phyloP scores from a whole-genome alignment of 2,329 filamentous ascomycete species.

The Chaetomiaceae sp. region DNA sequence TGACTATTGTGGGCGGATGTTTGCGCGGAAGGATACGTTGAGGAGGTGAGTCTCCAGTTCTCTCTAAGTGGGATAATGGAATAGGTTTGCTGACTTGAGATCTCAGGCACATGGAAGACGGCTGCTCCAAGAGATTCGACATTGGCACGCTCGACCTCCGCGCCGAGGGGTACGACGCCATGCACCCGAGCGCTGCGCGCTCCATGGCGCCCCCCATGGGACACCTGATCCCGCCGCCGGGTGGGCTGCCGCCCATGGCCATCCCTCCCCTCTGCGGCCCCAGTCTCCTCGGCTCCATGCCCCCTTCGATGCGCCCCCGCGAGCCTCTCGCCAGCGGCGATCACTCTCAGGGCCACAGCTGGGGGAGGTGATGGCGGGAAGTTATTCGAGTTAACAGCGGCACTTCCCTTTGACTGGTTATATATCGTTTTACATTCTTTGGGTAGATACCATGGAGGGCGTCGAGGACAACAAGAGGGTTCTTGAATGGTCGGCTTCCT shows the following conservation, averaged over 20 bases:
- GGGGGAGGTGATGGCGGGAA: conserved; percentile 23
- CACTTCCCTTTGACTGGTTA: conserved; percentile 14
- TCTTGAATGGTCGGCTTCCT: not conserved
- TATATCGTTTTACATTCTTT: conserved; percentile 10
- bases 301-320: conserved; percentile 23
- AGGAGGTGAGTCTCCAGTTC: conserved; percentile 53
- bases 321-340: conserved; percentile 17
- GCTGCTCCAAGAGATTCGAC: conserved; percentile 65
- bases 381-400: not conserved
- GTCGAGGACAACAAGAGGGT: conserved; percentile 9
- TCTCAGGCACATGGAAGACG: conserved; percentile 70
- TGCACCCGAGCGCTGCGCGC: conserved; percentile 18
- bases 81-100: conserved; percentile 10
- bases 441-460: conserved; percentile 21
- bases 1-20: conserved; percentile 64
- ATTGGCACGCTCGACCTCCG: conserved; percentile 48
- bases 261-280: conserved; percentile 28
- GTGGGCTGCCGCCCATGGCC: conserved; percentile 29
- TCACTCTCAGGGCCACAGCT: conserved; percentile 19
- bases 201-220: conserved; percentile 23
- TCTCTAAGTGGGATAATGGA: not conserved
- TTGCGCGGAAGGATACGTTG: conserved; percentile 80
- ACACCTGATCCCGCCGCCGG: conserved; percentile 22
- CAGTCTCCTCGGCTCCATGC: conserved; percentile 23
- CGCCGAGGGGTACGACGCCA: conserved; percentile 30